Base-by-base conservation (phyloP, 1,284 basidiomycete genomes). In the Puccinia horiana region DNA sequence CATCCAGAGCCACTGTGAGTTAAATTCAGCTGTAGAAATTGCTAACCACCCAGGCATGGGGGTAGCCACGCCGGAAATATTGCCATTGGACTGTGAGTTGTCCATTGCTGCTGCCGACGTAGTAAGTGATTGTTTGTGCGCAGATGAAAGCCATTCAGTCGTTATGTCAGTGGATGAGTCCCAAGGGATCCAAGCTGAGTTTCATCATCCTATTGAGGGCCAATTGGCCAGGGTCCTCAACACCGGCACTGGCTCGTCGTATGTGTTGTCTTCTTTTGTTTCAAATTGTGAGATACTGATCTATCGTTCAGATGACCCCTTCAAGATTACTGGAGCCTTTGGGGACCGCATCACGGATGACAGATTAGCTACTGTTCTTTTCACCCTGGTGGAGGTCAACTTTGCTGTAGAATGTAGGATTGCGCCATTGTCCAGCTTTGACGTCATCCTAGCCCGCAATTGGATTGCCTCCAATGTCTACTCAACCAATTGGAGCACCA, bases 171-270 rank as follows among this genome's bases (percentile, higher is more conserved):
- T 3, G 16, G 61, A 26, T 32, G 61, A 63, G 12, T n/a, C 61
- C 12, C 3, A 3, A 8, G 29, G 20, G 3, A n/a, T 63, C 8
- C 3, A n/a, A 29, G 61, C 35, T 20, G 61, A 63, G 35, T 63
- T 63, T n/a, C 26, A 29, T 5, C 26, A 63, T 20, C 11, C 16
- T 6, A n/a, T 63, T 18, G 58, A 63, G 58, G 32, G 32, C 32
- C 58, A 32, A 2, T 40, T 54, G 35, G 54, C 54, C 35, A 54
- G 37, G 37, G 54, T 75, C 32, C 8, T 75, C 5, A 49, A 75
- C 49, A 75, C 73, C 20, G 73, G 73, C 23, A 49, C 73, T 18
- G 35, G 52, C 1, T 63, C 16, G 58, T 52, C 44, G 29, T 75
- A 75, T 56, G 54, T 75, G n/a, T 49, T 49, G 4, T 2, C 6